phyloP scores from a whole-genome alignment of 768 basidiomycete genomes.

The Mycena leptocephala region DNA sequence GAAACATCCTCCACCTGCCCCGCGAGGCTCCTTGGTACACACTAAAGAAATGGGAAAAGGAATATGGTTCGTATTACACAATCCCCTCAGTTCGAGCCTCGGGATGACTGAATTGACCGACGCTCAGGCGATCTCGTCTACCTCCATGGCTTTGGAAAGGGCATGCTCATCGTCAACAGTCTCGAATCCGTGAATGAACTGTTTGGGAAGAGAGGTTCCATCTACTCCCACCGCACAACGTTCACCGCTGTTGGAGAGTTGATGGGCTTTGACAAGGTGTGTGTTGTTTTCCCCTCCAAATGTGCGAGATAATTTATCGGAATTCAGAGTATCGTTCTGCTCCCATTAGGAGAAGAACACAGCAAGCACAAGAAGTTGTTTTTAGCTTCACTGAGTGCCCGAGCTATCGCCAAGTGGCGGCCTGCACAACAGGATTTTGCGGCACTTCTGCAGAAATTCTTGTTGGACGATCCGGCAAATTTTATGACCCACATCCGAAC shows the following conservation, averaged over 20 bases:
- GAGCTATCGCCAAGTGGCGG: conserved; percentile 51
- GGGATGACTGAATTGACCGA: too few relatives aligned
- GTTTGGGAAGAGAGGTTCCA: conserved; percentile 43
- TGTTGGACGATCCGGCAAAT: not conserved
- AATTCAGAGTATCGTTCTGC: conserved; percentile 38
- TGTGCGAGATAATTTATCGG: too few relatives aligned
- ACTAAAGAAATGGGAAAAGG: not conserved
- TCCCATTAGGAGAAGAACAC: conserved; percentile 32
- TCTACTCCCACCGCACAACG: conserved; percentile 49
- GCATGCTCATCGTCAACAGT: conserved; percentile 48
- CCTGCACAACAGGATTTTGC: conserved; percentile 43
- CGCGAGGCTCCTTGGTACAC: not conserved
- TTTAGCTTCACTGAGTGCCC: conserved; percentile 45
- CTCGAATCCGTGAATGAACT: conserved; percentile 45
- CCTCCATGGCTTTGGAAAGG: conserved; percentile 44
- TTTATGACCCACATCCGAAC: conserved; percentile 1
- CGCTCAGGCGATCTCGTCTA: conserved; percentile 48
- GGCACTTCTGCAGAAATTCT: not conserved
- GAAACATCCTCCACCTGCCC: not conserved
- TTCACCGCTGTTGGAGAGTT: conserved; percentile 49
- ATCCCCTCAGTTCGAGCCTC: not conserved
- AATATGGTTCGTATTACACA: conserved; percentile 11
- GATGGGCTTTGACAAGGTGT: conserved; percentile 41
- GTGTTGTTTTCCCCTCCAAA: too few relatives aligned
- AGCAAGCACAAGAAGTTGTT: conserved; percentile 45